Evolutionary conservation across 306 rosid genomes (phyloP).

Genomic region (Quercus mongolica): DNA sequence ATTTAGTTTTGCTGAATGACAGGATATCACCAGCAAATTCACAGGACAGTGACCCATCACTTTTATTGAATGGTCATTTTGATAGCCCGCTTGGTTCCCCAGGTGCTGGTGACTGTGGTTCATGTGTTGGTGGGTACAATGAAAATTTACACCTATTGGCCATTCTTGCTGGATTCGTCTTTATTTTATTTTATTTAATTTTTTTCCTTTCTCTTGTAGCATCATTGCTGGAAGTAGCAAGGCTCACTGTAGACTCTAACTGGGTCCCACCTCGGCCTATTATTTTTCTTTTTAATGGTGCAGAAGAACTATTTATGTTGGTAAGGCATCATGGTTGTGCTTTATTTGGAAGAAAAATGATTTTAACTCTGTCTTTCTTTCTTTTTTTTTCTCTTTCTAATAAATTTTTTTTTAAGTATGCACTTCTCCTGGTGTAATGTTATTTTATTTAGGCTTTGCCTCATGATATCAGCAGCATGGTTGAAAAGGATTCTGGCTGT

Average conservation of each 20-base stretch:
- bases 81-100: constrained; percentile 98
- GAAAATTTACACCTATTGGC: constrained; percentile 13
- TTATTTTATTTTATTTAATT: not conserved
- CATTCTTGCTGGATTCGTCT: constrained; percentile 11
- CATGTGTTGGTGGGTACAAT: constrained; percentile 86
- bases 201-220: constrained; percentile 44
- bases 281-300: constrained; percentile 96
- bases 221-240: constrained; percentile 85
- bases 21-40: constrained; percentile 75
- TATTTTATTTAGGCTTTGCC: not conserved
- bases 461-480: not conserved
- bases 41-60: constrained; percentile 69
- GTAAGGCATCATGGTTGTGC: constrained; percentile 44
- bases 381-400: not conserved
- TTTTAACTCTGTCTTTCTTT: not conserved
- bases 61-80: constrained; percentile 84
- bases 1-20: constrained; percentile 29
- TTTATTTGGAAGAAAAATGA: constrained; percentile 3
- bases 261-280: constrained; percentile 78
- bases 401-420: not conserved
- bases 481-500: not conserved
- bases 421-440: not conserved
- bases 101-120: constrained; percentile 96
- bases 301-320: constrained; percentile 97
- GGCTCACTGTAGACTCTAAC: constrained; percentile 80